phyloP scores from a whole-genome alignment of 257 asterid species.

The Scutellaria baicalensis region DNA sequence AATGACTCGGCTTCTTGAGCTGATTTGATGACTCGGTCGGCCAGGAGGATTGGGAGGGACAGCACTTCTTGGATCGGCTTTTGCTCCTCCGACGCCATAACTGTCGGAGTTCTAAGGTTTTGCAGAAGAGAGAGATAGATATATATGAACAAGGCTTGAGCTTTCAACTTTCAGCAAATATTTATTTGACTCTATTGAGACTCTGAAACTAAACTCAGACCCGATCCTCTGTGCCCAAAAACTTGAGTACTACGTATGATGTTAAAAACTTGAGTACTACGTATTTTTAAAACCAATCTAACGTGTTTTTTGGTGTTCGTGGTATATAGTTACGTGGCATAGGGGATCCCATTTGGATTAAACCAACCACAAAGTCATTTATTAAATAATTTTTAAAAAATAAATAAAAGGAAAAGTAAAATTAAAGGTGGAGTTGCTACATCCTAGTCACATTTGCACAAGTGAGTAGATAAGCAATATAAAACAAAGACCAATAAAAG shows the following conservation, averaged over 20 bases:
- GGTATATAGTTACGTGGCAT: no score
- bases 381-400: neutral
- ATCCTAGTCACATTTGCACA: slow-evolving; percentile 4
- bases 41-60: slow-evolving; percentile 44
- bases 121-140: neutral
- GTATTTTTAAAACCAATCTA: no score
- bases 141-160: no score
- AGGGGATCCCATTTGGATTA: no score
- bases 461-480: neutral
- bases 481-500: slow-evolving; percentile 4
- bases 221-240: no score
- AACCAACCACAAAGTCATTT: no score
- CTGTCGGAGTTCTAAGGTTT: neutral
- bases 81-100: slow-evolving; percentile 29
- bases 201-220: no score
- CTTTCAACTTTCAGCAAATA: no score
- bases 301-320: no score
- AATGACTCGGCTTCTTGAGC: slow-evolving; percentile 47
- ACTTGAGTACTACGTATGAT: no score
- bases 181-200: no score
- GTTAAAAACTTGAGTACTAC: no score
- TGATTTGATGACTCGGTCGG: slow-evolving; percentile 39
- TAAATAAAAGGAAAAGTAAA: neutral
- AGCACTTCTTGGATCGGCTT: slow-evolving; percentile 40
- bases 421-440: neutral